Evolutionary conservation across 2,329 filamentous ascomycete species (phyloP).

Genomic region (Talaromyces amestolkiae): DNA sequence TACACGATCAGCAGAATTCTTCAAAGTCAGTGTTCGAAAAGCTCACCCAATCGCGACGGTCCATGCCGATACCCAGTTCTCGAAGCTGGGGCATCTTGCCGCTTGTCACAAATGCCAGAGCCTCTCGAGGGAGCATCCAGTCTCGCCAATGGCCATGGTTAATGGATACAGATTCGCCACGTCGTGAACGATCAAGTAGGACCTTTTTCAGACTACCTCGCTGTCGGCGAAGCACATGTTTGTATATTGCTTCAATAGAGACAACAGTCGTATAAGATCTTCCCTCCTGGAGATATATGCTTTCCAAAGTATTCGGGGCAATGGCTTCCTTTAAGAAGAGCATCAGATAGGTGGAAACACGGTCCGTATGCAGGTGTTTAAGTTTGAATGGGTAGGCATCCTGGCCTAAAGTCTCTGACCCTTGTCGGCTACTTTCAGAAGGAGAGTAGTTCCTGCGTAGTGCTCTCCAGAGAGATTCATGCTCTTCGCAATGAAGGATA

Average conservation of each 20-base stretch:
- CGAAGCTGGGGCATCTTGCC: constrained; percentile 69
- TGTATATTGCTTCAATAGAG: constrained; percentile 68
- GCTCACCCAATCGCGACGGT: constrained; percentile 73
- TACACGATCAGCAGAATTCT: constrained; percentile 15
- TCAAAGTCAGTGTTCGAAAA: background rate
- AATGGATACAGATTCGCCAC: constrained; percentile 44
- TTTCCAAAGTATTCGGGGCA: constrained; percentile 75
- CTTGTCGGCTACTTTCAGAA: constrained; percentile 13
- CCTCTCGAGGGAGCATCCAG: constrained; percentile 69
- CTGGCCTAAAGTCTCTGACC: background rate
- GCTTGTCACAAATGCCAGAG: constrained; percentile 71
- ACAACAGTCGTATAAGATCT: constrained; percentile 57
- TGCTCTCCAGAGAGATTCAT: constrained; percentile 73
- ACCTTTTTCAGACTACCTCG: constrained; percentile 68
- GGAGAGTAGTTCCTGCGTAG: constrained; percentile 63
- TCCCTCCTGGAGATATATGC: constrained; percentile 71
- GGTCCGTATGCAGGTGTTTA: constrained; percentile 73
- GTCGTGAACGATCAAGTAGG: constrained; percentile 68
- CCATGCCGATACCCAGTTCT: constrained; percentile 69
- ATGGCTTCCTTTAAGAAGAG: constrained; percentile 74
- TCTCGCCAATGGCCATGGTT: constrained; percentile 56
- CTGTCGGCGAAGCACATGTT: constrained; percentile 68
- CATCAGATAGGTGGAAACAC: constrained; percentile 66
- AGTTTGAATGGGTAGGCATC: constrained; percentile 63
- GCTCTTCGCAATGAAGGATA: constrained; percentile 68